Conservation (phyloP, 1,284 basidiomycete genomes). For the Tylopilus sp. region DNA sequence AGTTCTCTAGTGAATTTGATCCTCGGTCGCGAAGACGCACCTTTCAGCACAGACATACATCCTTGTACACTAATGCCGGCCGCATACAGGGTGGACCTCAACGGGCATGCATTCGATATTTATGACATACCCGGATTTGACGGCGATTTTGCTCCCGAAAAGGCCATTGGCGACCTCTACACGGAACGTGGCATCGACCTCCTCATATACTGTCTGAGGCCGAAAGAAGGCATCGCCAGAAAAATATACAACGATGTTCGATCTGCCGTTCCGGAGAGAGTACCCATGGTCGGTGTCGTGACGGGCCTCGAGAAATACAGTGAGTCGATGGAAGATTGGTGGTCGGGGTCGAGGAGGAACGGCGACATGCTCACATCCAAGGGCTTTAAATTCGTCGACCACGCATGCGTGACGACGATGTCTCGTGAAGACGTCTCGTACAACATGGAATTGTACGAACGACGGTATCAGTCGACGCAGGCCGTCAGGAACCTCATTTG, state of each 20-base stretch:
- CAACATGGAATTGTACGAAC: constrained; percentile 32
- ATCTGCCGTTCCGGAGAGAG: constrained; percentile 27
- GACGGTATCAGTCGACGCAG: constrained; percentile 30
- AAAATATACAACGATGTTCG: constrained; percentile 28
- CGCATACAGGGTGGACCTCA: constrained; percentile 29
- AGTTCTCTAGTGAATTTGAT: constrained; percentile 31
- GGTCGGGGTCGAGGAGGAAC: constrained; percentile 25
- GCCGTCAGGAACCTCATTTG: constrained; percentile 27
- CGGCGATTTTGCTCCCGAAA: constrained; percentile 21
- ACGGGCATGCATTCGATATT: constrained; percentile 31
- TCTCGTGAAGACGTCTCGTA: constrained; percentile 33
- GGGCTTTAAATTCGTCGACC: constrained; percentile 29
- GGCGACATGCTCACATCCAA: constrained; percentile 26
- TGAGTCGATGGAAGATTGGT: constrained; percentile 34
- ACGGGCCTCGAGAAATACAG: constrained; percentile 31
- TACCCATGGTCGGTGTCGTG: constrained; percentile 33
- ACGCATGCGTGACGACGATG: constrained; percentile 34
- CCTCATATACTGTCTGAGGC: constrained; percentile 29
- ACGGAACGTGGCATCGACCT: constrained; percentile 30
- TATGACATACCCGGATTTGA: constrained; percentile 32
- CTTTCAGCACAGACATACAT: constrained; percentile 32
- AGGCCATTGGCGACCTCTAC: constrained; percentile 28
- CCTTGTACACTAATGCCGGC: constrained; percentile 25
- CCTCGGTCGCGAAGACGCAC: constrained; percentile 32
- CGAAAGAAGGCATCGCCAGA: constrained; percentile 30